These are phyloP conservation scores for Aspergillus sp. DNA, from an alignment of 2,329 filamentous ascomycete genomes.

Conservation along the genomic window DNA sequence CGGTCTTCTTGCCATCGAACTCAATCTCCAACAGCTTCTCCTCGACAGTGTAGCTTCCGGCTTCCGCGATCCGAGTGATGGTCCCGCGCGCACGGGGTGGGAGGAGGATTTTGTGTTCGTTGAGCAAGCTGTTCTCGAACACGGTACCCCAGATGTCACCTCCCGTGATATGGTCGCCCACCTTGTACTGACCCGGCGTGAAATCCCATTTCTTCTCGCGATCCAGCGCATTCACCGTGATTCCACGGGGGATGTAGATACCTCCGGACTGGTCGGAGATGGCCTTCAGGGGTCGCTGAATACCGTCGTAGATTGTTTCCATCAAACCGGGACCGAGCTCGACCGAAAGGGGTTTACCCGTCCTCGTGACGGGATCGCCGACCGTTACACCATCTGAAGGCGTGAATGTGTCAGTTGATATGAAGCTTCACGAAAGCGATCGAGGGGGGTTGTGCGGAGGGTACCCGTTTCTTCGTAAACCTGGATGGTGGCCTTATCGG, in stretches of 20 bases:
- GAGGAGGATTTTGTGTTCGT: slow-evolving; percentile 88
- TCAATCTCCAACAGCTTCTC: slow-evolving; percentile 94
- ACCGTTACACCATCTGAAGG: slow-evolving; percentile 79
- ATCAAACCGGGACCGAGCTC: slow-evolving; percentile 95
- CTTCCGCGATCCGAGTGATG: slow-evolving; percentile 84
- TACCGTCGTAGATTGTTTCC: slow-evolving; percentile 99
- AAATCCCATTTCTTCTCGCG: slow-evolving; percentile 96
- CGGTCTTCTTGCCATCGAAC: slow-evolving; percentile 92
- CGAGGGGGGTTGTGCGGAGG: slow-evolving; percentile 8
- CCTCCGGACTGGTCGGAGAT: slow-evolving; percentile 76
- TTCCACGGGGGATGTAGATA: slow-evolving; percentile 97
- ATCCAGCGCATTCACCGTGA: slow-evolving; percentile 82
- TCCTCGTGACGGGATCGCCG: slow-evolving; percentile 86
- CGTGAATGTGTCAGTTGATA: slow-evolving; percentile 5
- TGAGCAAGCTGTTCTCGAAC: slow-evolving; percentile 92
- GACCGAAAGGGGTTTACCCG: slow-evolving; percentile 94
- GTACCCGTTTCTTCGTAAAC: slow-evolving; percentile 98
- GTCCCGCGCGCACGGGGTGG: slow-evolving; percentile 87
- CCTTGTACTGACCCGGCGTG: slow-evolving; percentile 78
- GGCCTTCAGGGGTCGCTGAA: slow-evolving; percentile 86
- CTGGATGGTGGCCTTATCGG: slow-evolving; percentile 94
- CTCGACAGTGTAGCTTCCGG: slow-evolving; percentile 90
- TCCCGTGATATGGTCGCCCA: slow-evolving; percentile 94
- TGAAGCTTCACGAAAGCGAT: slow-evolving; percentile 9
- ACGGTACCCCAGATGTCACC: slow-evolving; percentile 95